These are phyloP conservation scores for Didymella pomorum DNA, from an alignment of 2,329 filamentous ascomycete species.

Conservation along the genomic window DNA sequence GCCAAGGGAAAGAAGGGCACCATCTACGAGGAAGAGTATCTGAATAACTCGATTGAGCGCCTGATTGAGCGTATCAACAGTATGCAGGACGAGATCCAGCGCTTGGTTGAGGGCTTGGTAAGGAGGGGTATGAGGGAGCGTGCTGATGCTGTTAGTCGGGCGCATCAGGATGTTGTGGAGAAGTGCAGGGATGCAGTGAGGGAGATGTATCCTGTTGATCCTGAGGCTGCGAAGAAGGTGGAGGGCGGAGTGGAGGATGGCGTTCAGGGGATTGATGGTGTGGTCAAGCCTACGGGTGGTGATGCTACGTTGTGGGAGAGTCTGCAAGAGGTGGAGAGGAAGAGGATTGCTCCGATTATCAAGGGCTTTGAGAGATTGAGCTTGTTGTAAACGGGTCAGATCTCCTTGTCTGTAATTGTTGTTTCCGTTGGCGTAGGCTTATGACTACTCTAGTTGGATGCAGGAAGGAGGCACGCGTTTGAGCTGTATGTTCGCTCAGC, in stretches of 20 bases:
- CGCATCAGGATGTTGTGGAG: conserved; percentile 76
- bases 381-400: conserved; percentile 23
- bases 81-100: conserved; percentile 73
- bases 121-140: conserved; percentile 87
- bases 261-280: conserved; percentile 32
- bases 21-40: conserved; percentile 97
- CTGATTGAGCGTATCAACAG: conserved; percentile 83
- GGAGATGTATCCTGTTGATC: conserved; percentile 56
- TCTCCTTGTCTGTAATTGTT: neutral
- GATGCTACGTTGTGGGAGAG: conserved; percentile 58
- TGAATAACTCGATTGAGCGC: conserved; percentile 84
- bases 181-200: conserved; percentile 71
- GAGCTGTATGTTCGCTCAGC: too few species aligned
- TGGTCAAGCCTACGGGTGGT: conserved; percentile 50
- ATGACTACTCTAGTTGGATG: neutral
- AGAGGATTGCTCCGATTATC: conserved; percentile 60
- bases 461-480: neutral
- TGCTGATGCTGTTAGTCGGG: conserved; percentile 76
- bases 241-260: conserved; percentile 32
- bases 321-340: conserved; percentile 50
- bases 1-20: conserved; percentile 95
- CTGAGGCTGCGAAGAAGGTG: conserved; percentile 2
- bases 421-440: neutral
- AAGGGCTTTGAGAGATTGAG: conserved; percentile 59
- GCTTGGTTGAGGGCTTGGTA: conserved; percentile 78